Percentiles rank a stretch among this genome's conserved stretches.
These are phyloP conservation scores for Fomitopsis palustris DNA, from an alignment of 1,284 basidiomycete species.

Conservation along the genomic window DNA sequence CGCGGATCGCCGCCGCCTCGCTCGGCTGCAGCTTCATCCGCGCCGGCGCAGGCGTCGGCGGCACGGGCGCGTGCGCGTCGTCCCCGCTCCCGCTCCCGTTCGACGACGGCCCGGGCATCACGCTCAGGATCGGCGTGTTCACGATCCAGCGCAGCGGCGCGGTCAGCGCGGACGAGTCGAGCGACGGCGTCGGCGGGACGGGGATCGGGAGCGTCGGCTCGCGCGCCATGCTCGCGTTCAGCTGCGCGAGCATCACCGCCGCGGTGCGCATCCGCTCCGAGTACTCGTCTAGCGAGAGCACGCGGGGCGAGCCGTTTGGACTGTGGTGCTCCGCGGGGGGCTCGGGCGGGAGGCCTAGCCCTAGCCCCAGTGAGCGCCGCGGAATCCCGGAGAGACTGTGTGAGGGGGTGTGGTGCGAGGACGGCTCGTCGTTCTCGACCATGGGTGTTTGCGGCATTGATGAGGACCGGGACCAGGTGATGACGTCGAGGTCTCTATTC, in stretches of 20 bases:
- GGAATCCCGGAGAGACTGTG: conserved; percentile 9
- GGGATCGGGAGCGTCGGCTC: conserved; percentile 39
- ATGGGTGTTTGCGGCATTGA: conserved; percentile 49
- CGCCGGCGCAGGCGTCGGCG: conserved; percentile 29
- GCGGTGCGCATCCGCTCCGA: conserved; percentile 98
- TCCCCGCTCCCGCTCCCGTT: conserved; percentile 21
- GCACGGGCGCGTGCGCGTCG: conserved; percentile 17
- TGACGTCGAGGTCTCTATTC: conserved; percentile 86
- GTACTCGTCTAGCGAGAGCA: conserved; percentile 87
- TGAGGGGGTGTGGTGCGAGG: conserved; percentile 11
- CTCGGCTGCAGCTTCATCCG: conserved; percentile 70
- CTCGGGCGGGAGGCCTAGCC: conserved; percentile 4
- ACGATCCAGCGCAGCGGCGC: conserved; percentile 39
- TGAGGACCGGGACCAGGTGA: conserved; percentile 71
- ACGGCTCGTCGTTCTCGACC: conserved; percentile 14
- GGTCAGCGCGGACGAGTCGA: conserved; percentile 24
- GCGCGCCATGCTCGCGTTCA: conserved; percentile 80
- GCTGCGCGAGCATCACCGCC: conserved; percentile 96
- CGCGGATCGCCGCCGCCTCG: conserved; percentile 88
- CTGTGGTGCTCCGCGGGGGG: conserved; percentile 6
- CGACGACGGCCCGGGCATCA: conserved; percentile 27
- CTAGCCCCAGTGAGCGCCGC: conserved; percentile 1
- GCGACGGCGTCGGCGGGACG: conserved; percentile 29
- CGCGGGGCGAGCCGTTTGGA: conserved; percentile 10
- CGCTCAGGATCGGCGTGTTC: conserved; percentile 21